Base-by-base conservation (phyloP, 78 protist species). In the Chrysochromulina tobinii region DNA sequence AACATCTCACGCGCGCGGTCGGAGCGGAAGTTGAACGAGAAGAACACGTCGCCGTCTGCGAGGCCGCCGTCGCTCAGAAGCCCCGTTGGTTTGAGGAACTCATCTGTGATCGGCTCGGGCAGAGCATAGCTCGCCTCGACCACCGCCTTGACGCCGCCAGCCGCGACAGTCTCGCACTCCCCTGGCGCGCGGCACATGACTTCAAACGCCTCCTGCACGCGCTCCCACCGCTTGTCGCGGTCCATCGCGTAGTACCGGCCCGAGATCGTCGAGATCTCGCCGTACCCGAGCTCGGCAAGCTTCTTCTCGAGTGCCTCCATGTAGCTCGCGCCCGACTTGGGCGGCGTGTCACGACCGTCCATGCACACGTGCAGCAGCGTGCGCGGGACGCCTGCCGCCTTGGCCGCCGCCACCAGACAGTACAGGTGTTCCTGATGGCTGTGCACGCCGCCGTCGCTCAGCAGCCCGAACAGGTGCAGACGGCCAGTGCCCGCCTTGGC, bases 221-320 rank as follows among this genome's bases (percentile, higher is more conserved):
- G 92, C 88, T 90, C 92, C 92, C 92, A 90, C 53, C 92, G 87
- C 69, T 58, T 90, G 92, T 90, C 92, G 53, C 92, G 87, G 89
- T 90, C 92, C 92, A 90, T 90, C 12, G 92, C 88, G 54, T 90
- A 90, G 92, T 90, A 90, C 25, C 92, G 87, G 14, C 92, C 89
- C n/a, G 27, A 17, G 18, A 90, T 8, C 15, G 57, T 23, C 8
- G 88, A 87, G 11, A 90, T 15, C 53, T 3, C 0, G n/a, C 89
- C 87, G 55, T 90, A 90, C 50, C 17, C 9, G 53, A 64, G 64
- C 64, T 59, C 64, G 64, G 64, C 64, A 59, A 59, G 64, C 64
- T 59, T 59, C 23, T 7, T 12, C 64, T 59, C 64, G 64, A 59
- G 64, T 7, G 64, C 38, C 73, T 67, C 9, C 38, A 67, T 67